Evolutionary conservation across 2,329 filamentous ascomycete genomes (phyloP), one percentile per base, ranked within the genome.

Genomic region (Tympanopsis confertula): DNA sequence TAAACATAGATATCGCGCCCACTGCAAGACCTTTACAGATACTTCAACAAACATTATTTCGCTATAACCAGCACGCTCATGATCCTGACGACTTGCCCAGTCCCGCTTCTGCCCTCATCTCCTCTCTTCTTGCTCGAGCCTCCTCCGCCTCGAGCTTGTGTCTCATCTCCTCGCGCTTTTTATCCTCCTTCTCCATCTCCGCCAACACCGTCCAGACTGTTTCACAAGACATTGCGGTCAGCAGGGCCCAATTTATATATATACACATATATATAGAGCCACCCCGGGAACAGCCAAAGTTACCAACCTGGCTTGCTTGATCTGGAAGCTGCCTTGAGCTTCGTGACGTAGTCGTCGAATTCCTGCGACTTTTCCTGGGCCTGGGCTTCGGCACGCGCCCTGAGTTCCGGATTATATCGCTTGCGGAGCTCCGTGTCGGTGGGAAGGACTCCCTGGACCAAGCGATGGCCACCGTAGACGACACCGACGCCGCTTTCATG

Each of bases 321-420:
- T 64, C 88, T 93, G 19, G 86, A 84, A 57, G 88, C 86, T 50
- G 89, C 76, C 68, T 94, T 95, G 54, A 98, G 61, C 49, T 80
- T 78, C 36, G 54, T 71, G 19, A 95, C 83, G 52, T 94, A 96
- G 39, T 87, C 74, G 53, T 95, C 84, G 50, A 94, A 94, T 41
- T 95, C 87, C 58, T 88, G 72, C 53, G 91, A 77, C 42, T 74
- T 74, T 55, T 82, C 76, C 41, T 81, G 69, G 14, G 86, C 74
- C 41, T 79, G 74, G 58, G 88, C 87, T n/a, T 94, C 65, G 44
- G 84, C 87, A 52, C 83, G 76, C 58, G 85, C 84, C 55, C 91
- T 84, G n/a, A 98, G 72, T 22, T 96, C 91, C 1, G 89, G 89
- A 58, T 89, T 96, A 65, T 96, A 96, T 59, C 72, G 78, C 65